Evolutionary conservation across 352 stramenopile genomes (phyloP), one percentile per base, ranked within the genome.

Genomic region (Globisporangium recalcitrans): DNA sequence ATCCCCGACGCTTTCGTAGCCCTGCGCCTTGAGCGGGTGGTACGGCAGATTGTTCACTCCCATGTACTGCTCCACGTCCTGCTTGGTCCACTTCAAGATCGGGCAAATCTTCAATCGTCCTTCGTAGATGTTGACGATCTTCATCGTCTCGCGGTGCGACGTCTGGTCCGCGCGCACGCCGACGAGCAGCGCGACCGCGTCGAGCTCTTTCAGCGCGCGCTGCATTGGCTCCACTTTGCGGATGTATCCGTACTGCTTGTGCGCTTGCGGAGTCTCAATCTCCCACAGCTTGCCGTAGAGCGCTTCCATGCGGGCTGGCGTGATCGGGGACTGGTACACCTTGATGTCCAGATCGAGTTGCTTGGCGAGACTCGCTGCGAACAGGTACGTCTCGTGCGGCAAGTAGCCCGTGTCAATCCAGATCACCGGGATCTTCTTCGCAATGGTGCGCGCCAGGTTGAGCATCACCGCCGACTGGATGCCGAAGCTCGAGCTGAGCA

Each of bases 181-280:
- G 8, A 90, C 86, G 2, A 96, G 75, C 58, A 96, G 77, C 24
- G 75, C 87, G 1, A 69, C 70, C 19, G 78, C 71, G 29, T 80
- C 55, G 19, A 96, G 69, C 29, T 93, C 77, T 6, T 78, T 52
- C 7, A 96, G 59, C 0, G 81, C 75, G 21, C 80, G 78, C 58
- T 94, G 77, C 82, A 96, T 92, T 49, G 87, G 87, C 72, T 96
- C 85, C 21, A 96, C 87, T 53, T 96, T 96, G 66, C 82, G 79
- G 52, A 96, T 78, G 58, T 72, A 87, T 5, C 82, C 87, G 55
- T 96, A 95, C 57, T 91, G 75, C 48, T 77, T 74, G 64, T 96
- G 85, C 40, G 82, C 81, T 49, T 93, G 79, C 9, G 71, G 64
- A 1, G 85, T 85, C 42, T 87, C 78, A 31, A 82, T 58, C 62